Evolutionary conservation across 129 eudicot species (phyloP).

Genomic region (Oenanthe sinensis): DNA sequence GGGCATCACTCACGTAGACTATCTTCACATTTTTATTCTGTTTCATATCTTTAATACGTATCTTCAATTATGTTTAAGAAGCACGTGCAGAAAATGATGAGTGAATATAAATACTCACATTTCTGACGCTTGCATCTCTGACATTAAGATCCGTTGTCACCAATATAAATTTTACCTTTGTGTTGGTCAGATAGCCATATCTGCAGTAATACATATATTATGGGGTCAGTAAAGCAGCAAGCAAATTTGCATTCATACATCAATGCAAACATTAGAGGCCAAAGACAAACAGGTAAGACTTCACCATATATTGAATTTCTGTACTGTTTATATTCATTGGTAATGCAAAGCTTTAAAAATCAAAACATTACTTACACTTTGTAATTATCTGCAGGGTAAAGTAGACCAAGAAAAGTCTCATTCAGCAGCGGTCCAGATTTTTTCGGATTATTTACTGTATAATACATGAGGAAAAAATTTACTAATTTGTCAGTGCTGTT

Average conservation of each 20-base stretch:
- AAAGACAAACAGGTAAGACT: background rate
- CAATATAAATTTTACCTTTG: constrained; percentile 96
- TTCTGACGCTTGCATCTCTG: constrained; percentile 90
- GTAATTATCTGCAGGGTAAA: constrained; percentile 91
- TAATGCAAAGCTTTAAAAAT: constrained; percentile 1
- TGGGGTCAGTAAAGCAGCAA: constrained; percentile 11
- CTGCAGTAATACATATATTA: constrained; percentile 35
- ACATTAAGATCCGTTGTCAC: constrained; percentile 94
- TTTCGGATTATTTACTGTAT: constrained; percentile 93
- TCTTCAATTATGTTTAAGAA: background rate
- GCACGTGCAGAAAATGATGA: background rate
- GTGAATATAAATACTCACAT: constrained; percentile 43
- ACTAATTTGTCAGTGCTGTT: background rate
- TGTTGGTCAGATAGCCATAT: constrained; percentile 93
- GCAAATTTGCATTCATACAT: background rate
- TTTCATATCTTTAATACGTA: background rate
- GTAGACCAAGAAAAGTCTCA: constrained; percentile 94
- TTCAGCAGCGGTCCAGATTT: constrained; percentile 90
- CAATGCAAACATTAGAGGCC: background rate
- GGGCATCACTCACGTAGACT: too few relatives aligned
- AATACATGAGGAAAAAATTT: background rate
- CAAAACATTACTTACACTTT: constrained; percentile 66
- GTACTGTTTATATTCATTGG: background rate
- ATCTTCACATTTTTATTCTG: background rate
- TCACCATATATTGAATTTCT: background rate